Conservation (phyloP, 805 yeast species). For the Wickerhamiella alocasiicola region DNA sequence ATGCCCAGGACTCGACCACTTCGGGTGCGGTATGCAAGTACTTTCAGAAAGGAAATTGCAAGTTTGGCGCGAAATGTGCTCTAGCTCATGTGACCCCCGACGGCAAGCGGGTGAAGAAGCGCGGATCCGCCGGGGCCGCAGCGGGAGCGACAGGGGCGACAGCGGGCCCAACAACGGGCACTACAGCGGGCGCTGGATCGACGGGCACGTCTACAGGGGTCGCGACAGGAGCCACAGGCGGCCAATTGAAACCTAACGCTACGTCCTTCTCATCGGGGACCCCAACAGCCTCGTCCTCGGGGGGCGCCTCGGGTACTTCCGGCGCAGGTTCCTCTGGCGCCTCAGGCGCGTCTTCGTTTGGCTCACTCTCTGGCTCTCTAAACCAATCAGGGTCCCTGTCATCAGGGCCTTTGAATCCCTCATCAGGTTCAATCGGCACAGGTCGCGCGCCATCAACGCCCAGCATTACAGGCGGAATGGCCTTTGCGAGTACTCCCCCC, state of each 20-base stretch:
- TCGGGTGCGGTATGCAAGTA: slow-evolving; percentile 68
- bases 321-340: not conserved
- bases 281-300: too few relatives aligned
- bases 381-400: not conserved
- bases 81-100: slow-evolving; percentile 83
- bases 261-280: too few relatives aligned
- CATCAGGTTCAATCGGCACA: too few relatives aligned
- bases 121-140: too few relatives aligned
- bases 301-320: not conserved
- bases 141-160: too few relatives aligned
- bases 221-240: not conserved
- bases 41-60: slow-evolving; percentile 92
- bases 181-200: too few relatives aligned
- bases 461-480: too few relatives aligned
- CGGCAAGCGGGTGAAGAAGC: slow-evolving; percentile 64
- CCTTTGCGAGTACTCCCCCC: not conserved
- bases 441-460: too few relatives aligned
- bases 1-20: slow-evolving; percentile 34
- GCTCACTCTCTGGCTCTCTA: not conserved
- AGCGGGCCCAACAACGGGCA: too few relatives aligned
- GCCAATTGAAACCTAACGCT: too few relatives aligned
- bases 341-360: not conserved
- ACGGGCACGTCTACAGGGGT: not conserved
- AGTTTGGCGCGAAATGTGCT: slow-evolving; percentile 90
- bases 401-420: too few relatives aligned